A percentile compares a stretch with the other conserved stretches of the same genome.
Evolutionary conservation across 495 filamentous ascomycete species (phyloP).

Genomic region (Neurospora tetrasperma): DNA sequence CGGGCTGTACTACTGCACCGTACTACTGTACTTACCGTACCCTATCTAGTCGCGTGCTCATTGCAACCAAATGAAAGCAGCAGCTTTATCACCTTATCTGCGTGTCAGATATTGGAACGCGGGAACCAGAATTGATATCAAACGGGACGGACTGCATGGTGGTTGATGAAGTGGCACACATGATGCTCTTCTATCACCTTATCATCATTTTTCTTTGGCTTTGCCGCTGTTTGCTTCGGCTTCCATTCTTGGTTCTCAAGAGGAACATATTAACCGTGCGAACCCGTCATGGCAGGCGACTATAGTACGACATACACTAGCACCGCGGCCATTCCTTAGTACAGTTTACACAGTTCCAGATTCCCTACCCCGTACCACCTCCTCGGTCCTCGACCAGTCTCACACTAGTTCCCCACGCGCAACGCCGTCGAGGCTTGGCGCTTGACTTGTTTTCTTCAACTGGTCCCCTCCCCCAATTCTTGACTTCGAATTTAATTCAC

Average conservation of each 20-base stretch:
- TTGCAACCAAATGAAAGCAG: not conserved
- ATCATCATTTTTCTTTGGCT: not conserved
- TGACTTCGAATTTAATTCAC: not conserved
- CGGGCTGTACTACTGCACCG: not conserved
- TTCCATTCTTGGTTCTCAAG: no score
- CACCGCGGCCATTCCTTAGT: not conserved
- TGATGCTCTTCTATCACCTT: not conserved
- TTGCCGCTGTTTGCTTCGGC: no score
- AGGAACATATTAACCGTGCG: not conserved
- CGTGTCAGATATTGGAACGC: not conserved
- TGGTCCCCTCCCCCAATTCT: slow-evolving; percentile 1
- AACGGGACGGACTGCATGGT: not conserved
- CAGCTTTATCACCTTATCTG: not conserved
- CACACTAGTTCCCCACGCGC: not conserved
- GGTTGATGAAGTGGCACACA: not conserved
- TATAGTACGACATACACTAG: not conserved
- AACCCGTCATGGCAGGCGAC: not conserved
- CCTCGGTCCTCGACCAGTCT: not conserved
- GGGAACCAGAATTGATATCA: not conserved
- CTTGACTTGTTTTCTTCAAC: not conserved
- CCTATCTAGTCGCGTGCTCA: not conserved
- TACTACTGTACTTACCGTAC: not conserved
- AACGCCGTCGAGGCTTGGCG: not conserved
- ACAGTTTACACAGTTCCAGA: not conserved
- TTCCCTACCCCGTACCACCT: not conserved